Evolutionary conservation across 768 basidiomycete genomes (phyloP).

Genomic region (Crassisporium funariophilum): DNA sequence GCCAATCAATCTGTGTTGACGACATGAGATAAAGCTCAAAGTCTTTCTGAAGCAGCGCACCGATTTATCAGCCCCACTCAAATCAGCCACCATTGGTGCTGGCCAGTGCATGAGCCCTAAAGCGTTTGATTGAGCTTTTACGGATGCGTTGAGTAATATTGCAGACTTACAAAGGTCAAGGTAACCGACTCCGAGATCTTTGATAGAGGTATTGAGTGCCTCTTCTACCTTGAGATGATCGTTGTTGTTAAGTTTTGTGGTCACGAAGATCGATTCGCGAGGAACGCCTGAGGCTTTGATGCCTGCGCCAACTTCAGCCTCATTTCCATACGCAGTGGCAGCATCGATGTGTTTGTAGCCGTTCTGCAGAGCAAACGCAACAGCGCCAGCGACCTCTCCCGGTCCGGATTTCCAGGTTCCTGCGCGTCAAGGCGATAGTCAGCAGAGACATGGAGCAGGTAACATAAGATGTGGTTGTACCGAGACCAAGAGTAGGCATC

Average conservation of each 20-base stretch:
- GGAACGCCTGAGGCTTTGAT: slow-evolving; percentile 75
- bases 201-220: slow-evolving; percentile 71
- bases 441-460: not conserved
- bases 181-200: slow-evolving; percentile 70
- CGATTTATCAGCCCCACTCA: slow-evolving; percentile 50
- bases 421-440: slow-evolving; percentile 20
- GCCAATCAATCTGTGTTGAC: slow-evolving; percentile 51
- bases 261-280: slow-evolving; percentile 77
- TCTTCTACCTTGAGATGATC: slow-evolving; percentile 61
- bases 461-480: slow-evolving; percentile 29
- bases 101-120: slow-evolving; percentile 85
- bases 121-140: not conserved
- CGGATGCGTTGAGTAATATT: not conserved
- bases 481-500: slow-evolving; percentile 77
- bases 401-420: slow-evolving; percentile 82
- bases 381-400: slow-evolving; percentile 72
- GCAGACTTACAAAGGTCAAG: slow-evolving; percentile 77
- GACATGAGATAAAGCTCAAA: not conserved
- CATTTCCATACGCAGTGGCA: slow-evolving; percentile 71
- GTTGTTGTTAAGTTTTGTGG: slow-evolving; percentile 68
- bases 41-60: slow-evolving; percentile 17
- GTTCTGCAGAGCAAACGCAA: slow-evolving; percentile 67
- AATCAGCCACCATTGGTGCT: slow-evolving; percentile 63
- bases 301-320: slow-evolving; percentile 80
- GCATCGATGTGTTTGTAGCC: slow-evolving; percentile 80